phyloP scores from a whole-genome alignment of 1,284 basidiomycete genomes.

The Ganoderma lingzhi region DNA sequence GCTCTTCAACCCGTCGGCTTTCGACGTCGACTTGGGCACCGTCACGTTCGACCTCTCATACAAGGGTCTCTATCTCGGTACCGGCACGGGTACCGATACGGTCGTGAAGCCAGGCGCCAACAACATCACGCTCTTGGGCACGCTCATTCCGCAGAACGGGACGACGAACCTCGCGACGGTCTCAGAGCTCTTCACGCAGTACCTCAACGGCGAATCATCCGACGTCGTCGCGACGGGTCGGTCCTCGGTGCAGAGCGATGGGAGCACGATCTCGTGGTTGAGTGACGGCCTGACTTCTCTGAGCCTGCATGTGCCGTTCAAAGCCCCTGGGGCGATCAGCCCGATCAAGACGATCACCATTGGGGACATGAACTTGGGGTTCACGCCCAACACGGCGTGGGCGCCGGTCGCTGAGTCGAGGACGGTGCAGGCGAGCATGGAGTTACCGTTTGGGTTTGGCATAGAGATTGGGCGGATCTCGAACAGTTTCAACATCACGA shows the following conservation, averaged over 20 bases:
- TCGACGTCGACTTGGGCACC: conserved; percentile 74
- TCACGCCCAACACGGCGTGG: conserved; percentile 66
- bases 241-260: conserved; percentile 65
- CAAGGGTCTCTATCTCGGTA: conserved; percentile 66
- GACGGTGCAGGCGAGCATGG: conserved; percentile 64
- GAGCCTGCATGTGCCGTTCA: conserved; percentile 68
- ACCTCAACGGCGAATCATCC: conserved; percentile 72
- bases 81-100: conserved; percentile 60
- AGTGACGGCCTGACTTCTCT: conserved; percentile 68
- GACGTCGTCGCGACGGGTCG: conserved; percentile 67
- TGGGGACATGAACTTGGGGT: conserved; percentile 67
- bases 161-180: conserved; percentile 58
- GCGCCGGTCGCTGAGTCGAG: conserved; percentile 64
- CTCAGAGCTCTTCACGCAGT: conserved; percentile 76
- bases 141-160: conserved; percentile 63
- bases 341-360: conserved; percentile 77
- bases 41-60: conserved; percentile 74
- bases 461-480: conserved; percentile 71
- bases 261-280: conserved; percentile 70
- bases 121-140: conserved; percentile 68
- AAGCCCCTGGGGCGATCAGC: conserved; percentile 60
- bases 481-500: conserved; percentile 72
- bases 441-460: conserved; percentile 80
- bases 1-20: conserved; percentile 75
- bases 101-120: conserved; percentile 63